These are phyloP conservation scores for Camelina sativa DNA, from an alignment of 345 rosid genomes.

Conservation along the genomic window DNA sequence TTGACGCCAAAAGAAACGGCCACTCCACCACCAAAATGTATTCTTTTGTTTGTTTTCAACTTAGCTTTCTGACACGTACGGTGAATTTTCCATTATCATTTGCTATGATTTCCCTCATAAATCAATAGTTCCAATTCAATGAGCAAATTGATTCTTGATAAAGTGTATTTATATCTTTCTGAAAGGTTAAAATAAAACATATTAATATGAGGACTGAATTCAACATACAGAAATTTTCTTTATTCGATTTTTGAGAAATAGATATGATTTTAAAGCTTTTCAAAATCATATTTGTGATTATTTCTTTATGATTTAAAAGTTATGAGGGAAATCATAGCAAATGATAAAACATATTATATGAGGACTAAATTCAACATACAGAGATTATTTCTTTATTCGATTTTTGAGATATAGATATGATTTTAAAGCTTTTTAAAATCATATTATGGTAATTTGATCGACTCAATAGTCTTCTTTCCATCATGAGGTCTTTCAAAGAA, in stretches of 20 bases:
- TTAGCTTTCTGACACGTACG: not conserved
- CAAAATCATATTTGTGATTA: not conserved
- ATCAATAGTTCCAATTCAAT: not conserved
- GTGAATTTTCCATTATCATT: not conserved
- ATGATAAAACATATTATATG: not conserved
- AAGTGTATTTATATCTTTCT: not conserved
- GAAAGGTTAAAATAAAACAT: not conserved
- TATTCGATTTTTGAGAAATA: not conserved
- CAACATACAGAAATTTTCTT: not conserved
- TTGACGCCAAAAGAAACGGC: not conserved
- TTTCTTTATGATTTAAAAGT: no score
- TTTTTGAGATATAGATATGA: not conserved
- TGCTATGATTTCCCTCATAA: not conserved
- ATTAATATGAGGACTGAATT: not conserved
- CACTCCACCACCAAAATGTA: constrained; percentile 1
- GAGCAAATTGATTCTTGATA: not conserved
- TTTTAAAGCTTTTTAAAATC: not conserved
- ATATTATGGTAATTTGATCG: constrained; percentile 12
- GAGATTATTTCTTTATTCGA: not conserved
- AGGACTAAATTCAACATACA: not conserved
- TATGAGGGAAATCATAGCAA: no score
- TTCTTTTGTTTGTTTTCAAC: not conserved
- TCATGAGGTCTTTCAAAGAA: constrained; percentile 44
- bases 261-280: not conserved
- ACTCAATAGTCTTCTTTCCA: constrained; percentile 42